A percentile compares a stretch with the other conserved stretches of the same genome.
These are phyloP conservation scores for Phytophthora sojae DNA, from an alignment of 352 stramenopile species.

Conservation along the genomic window DNA sequence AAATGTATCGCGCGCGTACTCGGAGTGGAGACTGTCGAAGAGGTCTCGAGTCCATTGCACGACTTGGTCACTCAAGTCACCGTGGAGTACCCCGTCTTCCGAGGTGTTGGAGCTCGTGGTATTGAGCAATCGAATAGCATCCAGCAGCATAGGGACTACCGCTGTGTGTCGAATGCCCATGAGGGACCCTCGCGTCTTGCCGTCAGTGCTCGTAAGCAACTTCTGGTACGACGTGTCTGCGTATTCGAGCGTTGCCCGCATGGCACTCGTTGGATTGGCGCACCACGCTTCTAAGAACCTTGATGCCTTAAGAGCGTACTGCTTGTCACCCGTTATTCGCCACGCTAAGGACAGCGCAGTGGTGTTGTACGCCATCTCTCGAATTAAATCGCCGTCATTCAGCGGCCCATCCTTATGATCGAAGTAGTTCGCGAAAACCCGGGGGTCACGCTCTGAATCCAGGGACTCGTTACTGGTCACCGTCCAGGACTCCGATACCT, in stretches of 20 bases:
- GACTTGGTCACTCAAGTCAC: conserved; percentile 21
- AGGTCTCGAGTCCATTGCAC: conserved; percentile 36
- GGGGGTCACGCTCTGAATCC: conserved; percentile 18
- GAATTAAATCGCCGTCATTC: conserved; percentile 39
- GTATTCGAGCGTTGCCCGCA: conserved; percentile 42
- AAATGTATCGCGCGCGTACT: conserved; percentile 35
- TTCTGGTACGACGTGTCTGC: conserved; percentile 46
- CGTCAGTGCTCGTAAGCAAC: conserved; percentile 25
- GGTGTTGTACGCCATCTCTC: conserved; percentile 61
- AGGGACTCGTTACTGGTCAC: conserved; percentile 34
- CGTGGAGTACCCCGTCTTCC: conserved; percentile 1
- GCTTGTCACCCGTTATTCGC: conserved; percentile 38
- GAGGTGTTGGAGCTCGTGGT: conserved; percentile 8
- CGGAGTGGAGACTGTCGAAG: conserved; percentile 31
- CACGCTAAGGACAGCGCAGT: conserved; percentile 52
- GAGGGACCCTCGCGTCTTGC: conserved; percentile 16
- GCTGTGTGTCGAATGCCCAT: conserved; percentile 45
- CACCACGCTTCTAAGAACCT: conserved; percentile 46
- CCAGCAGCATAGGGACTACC: conserved; percentile 45
- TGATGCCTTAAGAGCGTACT: conserved; percentile 42
- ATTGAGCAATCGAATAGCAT: conserved; percentile 49
- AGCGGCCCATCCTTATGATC: conserved; percentile 22
- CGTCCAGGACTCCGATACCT: conserved; percentile 31
- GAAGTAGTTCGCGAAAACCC: conserved; percentile 47
- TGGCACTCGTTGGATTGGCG: conserved; percentile 35